Base-by-base conservation (phyloP, 202 grass and related monocot genomes). In the Cymbopogon flexuosus region DNA sequence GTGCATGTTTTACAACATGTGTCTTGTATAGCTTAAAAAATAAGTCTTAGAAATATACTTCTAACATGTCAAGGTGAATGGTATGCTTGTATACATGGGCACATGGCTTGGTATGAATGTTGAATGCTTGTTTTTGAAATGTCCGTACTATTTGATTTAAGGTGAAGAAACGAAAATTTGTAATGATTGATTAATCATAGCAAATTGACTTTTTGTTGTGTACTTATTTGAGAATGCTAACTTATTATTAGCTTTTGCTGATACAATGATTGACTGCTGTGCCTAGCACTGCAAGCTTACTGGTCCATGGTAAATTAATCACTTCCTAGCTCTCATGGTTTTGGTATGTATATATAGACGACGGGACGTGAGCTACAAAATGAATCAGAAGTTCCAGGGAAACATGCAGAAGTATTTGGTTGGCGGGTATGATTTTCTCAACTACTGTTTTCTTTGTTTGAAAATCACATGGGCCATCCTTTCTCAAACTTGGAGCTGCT, bases 321-420 rank as follows among this genome's bases (percentile, higher is more conserved):
- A 47, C 54, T 81, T 66, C 47, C 10, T 74, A 76, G 29, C 42
- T 76, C 14, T 70, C 42, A 47, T 76, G 18, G 29, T 72, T 87
- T 76, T 43, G 5, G 16, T 76, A 19, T 78, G 22, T 3, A 22
- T 46, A 79, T 66, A 40, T 88, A 97, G 95, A 73, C 89, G 89
- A 76, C 94, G 89, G 68, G 89, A 92, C 33, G 77, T 81, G 43
- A 91, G 88, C 84, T 97, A 94, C 84, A 94, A 86, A 84, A 94
- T 97, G 88, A 94, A 93, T 76, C 49, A 78, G 27, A 94, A 90
- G 71, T 97, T 97, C 62, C 94, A 97, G 76, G 82, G 33, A 33
- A 97, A 97, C 72, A 91, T 94, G 88, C 94, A 94, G 62, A 94
- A 91, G 30, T 92, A 97, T 84, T 80, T 94, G 70, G 87, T 92